These are phyloP conservation scores for Gonium pectorale DNA, from an alignment of 139 green algal genomes.

Conservation along the genomic window DNA sequence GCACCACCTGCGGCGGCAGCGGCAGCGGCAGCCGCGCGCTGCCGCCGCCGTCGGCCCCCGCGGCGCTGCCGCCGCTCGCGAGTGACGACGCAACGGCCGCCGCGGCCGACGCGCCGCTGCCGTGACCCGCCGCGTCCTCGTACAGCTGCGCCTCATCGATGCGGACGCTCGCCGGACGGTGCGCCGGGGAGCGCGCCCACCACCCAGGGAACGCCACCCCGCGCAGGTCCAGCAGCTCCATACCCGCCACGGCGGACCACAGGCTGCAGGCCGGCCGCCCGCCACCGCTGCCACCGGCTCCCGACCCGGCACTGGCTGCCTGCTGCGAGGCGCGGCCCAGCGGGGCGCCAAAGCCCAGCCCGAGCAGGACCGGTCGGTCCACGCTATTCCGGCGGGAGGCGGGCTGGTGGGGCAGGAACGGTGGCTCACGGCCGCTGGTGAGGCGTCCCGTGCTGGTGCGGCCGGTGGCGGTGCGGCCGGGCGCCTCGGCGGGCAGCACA, in stretches of 20 bases:
- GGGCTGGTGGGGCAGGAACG: no score
- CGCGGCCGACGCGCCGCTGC: not conserved
- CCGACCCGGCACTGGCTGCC: no score
- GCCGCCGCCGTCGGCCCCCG: not conserved
- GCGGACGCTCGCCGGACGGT: not conserved
- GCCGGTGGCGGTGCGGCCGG: no score
- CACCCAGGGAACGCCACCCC: slow-evolving; percentile 12
- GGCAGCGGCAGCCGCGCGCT: not conserved
- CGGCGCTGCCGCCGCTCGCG: not conserved
- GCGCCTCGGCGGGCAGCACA: no score
- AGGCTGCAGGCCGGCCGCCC: not conserved
- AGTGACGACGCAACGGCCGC: not conserved
- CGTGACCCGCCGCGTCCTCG: not conserved
- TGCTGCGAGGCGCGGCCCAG: no score
- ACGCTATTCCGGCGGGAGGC: no score
- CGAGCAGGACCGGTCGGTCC: no score
- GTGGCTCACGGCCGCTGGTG: no score
- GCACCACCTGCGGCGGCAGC: slow-evolving; percentile 1
- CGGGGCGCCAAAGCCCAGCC: no score
- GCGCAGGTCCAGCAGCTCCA: slow-evolving; percentile 31
- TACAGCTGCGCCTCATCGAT: slow-evolving; percentile 35
- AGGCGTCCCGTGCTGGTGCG: no score
- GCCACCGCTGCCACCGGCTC: not conserved
- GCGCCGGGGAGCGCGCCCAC: not conserved
- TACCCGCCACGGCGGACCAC: not conserved